Percentiles rank a stretch among this genome's conserved stretches.
Evolutionary conservation across 2,329 filamentous ascomycete species (phyloP).

Genomic region (Stemphylium vesicarium): DNA sequence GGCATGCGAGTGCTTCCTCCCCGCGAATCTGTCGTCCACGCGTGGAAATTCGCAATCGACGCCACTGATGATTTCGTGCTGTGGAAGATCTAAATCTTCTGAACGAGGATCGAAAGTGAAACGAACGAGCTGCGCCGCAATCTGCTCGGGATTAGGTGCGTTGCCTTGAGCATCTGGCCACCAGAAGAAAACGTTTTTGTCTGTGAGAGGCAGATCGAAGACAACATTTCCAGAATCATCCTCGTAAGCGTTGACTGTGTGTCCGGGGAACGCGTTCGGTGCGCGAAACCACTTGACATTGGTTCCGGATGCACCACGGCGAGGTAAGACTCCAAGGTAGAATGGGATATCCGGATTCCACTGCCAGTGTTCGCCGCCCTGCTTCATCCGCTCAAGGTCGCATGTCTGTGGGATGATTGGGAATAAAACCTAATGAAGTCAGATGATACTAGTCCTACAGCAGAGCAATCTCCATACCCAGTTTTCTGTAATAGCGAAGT

Average conservation of each 20-base stretch:
- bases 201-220: conserved; percentile 47
- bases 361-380: conserved; percentile 51
- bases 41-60: conserved; percentile 50
- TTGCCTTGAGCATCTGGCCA: conserved; percentile 49
- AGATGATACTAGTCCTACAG: background rate
- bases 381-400: conserved; percentile 48
- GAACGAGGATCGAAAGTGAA: conserved; percentile 45
- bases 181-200: conserved; percentile 54
- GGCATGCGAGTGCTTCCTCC: conserved; percentile 37
- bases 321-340: conserved; percentile 36
- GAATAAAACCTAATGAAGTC: background rate
- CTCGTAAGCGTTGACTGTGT: conserved; percentile 45
- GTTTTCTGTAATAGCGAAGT: conserved; percentile 52
- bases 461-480: conserved; percentile 29
- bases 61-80: conserved; percentile 34
- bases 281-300: conserved; percentile 45
- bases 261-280: conserved; percentile 47
- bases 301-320: conserved; percentile 11
- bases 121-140: conserved; percentile 20
- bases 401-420: background rate
- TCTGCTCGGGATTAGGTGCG: conserved; percentile 36
- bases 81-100: conserved; percentile 28
- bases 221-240: conserved; percentile 32
- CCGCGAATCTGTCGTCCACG: conserved; percentile 50
- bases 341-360: conserved; percentile 41